Evolutionary conservation across 192 early-diverging fungal species (phyloP), one percentile per base, ranked within the genome.

Genomic region (Umbelopsis vinacea): DNA sequence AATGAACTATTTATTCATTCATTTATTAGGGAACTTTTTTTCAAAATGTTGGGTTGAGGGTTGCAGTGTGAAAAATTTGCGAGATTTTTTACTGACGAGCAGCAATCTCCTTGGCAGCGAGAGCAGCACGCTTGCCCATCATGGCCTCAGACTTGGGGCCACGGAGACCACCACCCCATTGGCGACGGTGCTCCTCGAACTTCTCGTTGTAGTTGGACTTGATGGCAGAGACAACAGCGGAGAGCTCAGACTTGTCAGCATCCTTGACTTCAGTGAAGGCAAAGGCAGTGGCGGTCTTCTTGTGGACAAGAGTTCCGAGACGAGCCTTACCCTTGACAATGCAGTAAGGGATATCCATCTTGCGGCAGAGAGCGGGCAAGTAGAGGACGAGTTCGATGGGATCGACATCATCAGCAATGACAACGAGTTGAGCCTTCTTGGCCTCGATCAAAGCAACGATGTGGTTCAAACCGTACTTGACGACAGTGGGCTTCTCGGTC

Each of bases 391-490:
- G 81, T 89, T 99, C 98, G 84, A 99, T 97, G 74, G 98, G 98
- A 88, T 99, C 97, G 80, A 99, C 96, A 84, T 99, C 97, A 80
- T 98, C 89, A 79, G 98, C 98, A 87, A 99, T 99, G 81, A 99
- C 90, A 63, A 99, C 98, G 70, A 99, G 89, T 85, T 93, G 87
- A 80, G 98, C 95, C 92, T 97, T 97, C 94, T 99, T 99, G 86
- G 92, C 89, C 90, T 99, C 98, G 70, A 99, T 84, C 47, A 99
- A 89, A 69, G 93, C 94, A 79, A 96, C 96, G 80, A 99, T 93
- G 89, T 99, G 98, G 91, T 99, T 99, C 84, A 99, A 95, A 88
- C 98, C 98, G 87, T 96, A 95, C 94, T 99, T 98, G 88, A 99
- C 92, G 69, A 94, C 84, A 78, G 91, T 82, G 70, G 96, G 96